phyloP scores from a whole-genome alignment of 1,284 basidiomycete species.

The Ustilago lituana region DNA sequence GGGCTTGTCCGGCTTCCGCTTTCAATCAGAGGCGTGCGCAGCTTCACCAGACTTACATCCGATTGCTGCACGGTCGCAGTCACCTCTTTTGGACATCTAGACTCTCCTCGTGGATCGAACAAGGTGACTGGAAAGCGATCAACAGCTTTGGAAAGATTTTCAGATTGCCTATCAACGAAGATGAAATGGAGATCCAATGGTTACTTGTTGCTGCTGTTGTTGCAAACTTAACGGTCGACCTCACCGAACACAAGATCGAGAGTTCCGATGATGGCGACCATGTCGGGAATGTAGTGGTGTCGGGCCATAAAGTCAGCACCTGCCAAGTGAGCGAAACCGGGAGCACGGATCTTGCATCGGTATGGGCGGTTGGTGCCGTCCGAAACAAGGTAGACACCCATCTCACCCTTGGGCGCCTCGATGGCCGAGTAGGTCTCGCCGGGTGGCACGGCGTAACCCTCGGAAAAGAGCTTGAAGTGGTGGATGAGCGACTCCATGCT shows the following conservation, averaged over 20 bases:
- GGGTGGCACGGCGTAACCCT: slow-evolving; percentile 95
- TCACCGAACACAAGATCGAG: slow-evolving; percentile 67
- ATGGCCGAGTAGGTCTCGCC: slow-evolving; percentile 97
- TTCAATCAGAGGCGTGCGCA: no score
- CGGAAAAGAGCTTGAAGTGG: slow-evolving; percentile 95
- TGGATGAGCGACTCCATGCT: slow-evolving; percentile 95
- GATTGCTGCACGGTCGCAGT: no score
- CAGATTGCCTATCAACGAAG: slow-evolving; percentile 18
- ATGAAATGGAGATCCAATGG: background rate
- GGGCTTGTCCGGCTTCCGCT: no score
- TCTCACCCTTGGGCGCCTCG: slow-evolving; percentile 98
- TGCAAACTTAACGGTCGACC: slow-evolving; percentile 54
- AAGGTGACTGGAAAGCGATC: no score
- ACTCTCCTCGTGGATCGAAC: no score
- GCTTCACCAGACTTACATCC: no score
- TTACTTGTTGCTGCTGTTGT: background rate
- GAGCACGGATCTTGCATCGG: slow-evolving; percentile 66
- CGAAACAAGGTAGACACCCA: slow-evolving; percentile 71
- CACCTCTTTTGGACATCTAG: no score
- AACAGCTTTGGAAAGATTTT: background rate
- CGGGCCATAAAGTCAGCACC: slow-evolving; percentile 65
- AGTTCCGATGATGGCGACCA: slow-evolving; percentile 66
- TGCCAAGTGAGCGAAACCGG: slow-evolving; percentile 66
- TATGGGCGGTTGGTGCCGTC: slow-evolving; percentile 67
- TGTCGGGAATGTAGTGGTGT: slow-evolving; percentile 64